phyloP scores from a whole-genome alignment of 441 rosid species.

The Pelargonium cotyledonis region DNA sequence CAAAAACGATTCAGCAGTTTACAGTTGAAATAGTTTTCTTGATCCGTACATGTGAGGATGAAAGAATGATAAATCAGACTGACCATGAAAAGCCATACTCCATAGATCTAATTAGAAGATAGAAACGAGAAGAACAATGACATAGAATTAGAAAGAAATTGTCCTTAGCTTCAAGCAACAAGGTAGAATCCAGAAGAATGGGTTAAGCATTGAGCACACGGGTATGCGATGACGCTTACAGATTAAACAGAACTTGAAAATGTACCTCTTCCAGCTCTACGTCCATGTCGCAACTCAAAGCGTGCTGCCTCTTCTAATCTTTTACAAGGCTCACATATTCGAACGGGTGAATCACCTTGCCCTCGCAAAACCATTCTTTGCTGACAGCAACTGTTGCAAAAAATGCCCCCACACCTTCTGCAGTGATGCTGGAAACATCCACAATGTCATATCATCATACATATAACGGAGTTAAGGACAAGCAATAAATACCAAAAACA shows the following conservation, averaged over 20 bases:
- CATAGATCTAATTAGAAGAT: background rate
- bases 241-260: background rate
- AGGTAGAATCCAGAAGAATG: background rate
- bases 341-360: constrained; percentile 85
- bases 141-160: background rate
- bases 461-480: background rate
- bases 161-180: background rate
- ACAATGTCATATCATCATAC: background rate
- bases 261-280: constrained; percentile 49
- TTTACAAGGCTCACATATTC: constrained; percentile 92
- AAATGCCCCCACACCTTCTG: constrained; percentile 83
- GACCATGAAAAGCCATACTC: background rate
- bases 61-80: background rate
- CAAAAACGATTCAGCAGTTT: background rate
- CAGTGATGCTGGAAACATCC: constrained; percentile 70
- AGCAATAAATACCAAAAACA: background rate
- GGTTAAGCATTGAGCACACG: background rate
- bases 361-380: constrained; percentile 78
- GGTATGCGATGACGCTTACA: background rate
- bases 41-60: background rate
- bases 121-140: background rate
- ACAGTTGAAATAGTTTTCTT: too few relatives aligned
- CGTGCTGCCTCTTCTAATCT: constrained; percentile 86
- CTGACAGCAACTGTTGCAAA: constrained; percentile 69
- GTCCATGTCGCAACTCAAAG: constrained; percentile 68